Evolutionary conservation across 2,329 filamentous ascomycete genomes (phyloP).

Genomic region (Monilinia polystroma): DNA sequence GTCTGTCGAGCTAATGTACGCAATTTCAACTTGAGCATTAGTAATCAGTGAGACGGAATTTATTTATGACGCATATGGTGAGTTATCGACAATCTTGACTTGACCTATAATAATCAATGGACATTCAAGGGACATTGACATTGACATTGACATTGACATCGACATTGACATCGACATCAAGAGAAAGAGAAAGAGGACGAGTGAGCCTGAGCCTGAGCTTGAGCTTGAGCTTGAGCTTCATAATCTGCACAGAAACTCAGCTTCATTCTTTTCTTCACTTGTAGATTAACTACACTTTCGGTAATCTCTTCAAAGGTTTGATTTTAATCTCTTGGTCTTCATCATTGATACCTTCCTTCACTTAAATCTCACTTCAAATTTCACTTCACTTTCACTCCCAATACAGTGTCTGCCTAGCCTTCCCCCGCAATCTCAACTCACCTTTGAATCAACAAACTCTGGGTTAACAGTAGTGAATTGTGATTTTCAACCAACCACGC

Average conservation of each 20-base stretch:
- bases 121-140: too few species aligned
- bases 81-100: not conserved
- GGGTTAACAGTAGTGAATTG: not conserved
- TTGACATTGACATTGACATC: too few species aligned
- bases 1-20: not conserved
- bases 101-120: too few species aligned
- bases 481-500: not conserved
- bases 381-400: not conserved
- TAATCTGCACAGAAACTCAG: too few species aligned
- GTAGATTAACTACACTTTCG: too few species aligned
- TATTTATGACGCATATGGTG: conserved; percentile 12
- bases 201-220: not conserved
- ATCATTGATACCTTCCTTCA: not conserved
- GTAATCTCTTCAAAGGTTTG: not conserved
- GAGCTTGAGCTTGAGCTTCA: too few species aligned
- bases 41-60: not conserved
- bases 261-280: too few species aligned
- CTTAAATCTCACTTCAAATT: not conserved
- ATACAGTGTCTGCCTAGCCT: not conserved
- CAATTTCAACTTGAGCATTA: not conserved
- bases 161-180: too few species aligned
- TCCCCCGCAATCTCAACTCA: not conserved
- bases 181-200: too few species aligned
- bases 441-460: not conserved
- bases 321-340: not conserved